phyloP scores from a whole-genome alignment of 2,329 filamentous ascomycete species.

The Sclerotinia minor region DNA sequence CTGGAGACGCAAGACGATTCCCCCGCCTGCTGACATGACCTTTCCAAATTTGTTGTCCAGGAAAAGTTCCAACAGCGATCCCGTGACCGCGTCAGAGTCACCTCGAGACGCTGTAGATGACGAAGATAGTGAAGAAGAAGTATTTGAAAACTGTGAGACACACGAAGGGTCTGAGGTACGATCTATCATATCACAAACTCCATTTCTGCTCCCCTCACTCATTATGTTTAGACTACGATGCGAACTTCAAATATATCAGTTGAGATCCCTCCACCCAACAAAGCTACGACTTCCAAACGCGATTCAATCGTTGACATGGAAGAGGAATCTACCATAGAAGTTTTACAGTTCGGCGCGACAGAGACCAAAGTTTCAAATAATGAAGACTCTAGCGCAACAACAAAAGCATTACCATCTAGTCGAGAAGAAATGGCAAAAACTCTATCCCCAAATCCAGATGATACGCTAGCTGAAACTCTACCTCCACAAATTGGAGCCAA shows the following conservation, averaged over 20 bases:
- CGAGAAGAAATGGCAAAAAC: neutral
- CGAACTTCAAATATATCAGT: neutral
- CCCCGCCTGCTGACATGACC: slow-evolving; percentile 7
- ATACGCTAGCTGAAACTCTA: neutral
- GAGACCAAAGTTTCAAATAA: neutral
- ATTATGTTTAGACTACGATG: neutral
- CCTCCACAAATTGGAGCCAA: neutral
- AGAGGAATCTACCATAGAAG: slow-evolving; percentile 3
- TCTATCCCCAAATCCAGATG: neutral
- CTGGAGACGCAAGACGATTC: slow-evolving; percentile 18
- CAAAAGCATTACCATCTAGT: neutral
- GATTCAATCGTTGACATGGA: slow-evolving; percentile 10
- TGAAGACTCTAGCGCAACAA: neutral
- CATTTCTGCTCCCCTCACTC: neutral
- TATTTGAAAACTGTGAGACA: neutral
- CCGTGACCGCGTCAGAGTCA: slow-evolving; percentile 5
- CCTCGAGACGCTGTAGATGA: neutral
- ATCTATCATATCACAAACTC: neutral
- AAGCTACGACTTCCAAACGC: neutral
- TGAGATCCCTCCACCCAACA: neutral
- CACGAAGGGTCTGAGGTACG: neutral
- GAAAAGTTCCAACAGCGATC: slow-evolving; percentile 17
- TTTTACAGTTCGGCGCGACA: neutral
- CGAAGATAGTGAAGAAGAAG: neutral
- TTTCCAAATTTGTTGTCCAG: slow-evolving; percentile 20